These are phyloP conservation scores for Cryptosporidium canis DNA, from an alignment of 169 alveolate species.

Conservation along the genomic window DNA sequence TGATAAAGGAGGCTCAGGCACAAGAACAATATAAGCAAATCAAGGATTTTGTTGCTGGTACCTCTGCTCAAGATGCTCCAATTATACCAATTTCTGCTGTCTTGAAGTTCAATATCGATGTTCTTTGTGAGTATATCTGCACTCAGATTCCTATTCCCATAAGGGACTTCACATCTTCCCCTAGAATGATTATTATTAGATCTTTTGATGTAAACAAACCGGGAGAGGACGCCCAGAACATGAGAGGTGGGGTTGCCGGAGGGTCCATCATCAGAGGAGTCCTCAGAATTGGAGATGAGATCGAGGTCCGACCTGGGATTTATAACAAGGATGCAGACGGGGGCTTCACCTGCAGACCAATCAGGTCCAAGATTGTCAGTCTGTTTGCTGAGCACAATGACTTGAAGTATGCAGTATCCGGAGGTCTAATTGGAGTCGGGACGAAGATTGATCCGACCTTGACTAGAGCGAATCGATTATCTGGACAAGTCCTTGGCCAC, in stretches of 20 bases:
- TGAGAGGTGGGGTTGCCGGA: conserved; percentile 99
- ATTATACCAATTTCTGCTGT: conserved; percentile 97
- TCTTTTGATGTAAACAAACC: conserved; percentile 99
- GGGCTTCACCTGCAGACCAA: conserved; percentile 89
- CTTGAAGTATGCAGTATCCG: conserved; percentile 97
- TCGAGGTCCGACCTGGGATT: conserved; percentile 98
- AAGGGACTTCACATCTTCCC: conserved; percentile 96
- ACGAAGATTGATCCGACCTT: conserved; percentile 96
- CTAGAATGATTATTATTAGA: conserved; percentile 97
- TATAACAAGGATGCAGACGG: conserved; percentile 89
- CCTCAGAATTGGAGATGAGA: conserved; percentile 95
- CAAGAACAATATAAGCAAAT: conserved; percentile 94
- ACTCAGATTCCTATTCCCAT: conserved; percentile 95
- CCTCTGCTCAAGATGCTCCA: conserved; percentile 98
- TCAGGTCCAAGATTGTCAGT: conserved; percentile 89
- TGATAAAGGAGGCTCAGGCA: conserved; percentile 95
- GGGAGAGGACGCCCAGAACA: conserved; percentile 95
- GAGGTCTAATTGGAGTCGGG: conserved; percentile 97
- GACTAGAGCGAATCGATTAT: conserved; percentile 96
- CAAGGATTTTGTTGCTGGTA: conserved; percentile 90
- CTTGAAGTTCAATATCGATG: conserved; percentile 96
- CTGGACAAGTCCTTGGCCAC: conserved; percentile 97
- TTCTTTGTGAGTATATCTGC: conserved; percentile 94
- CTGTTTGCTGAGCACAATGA: conserved; percentile 97
- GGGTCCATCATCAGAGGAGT: conserved; percentile 98